These are phyloP conservation scores for Haplosporangium gracile DNA, from an alignment of 192 early-diverging fungal genomes.

Conservation along the genomic window DNA sequence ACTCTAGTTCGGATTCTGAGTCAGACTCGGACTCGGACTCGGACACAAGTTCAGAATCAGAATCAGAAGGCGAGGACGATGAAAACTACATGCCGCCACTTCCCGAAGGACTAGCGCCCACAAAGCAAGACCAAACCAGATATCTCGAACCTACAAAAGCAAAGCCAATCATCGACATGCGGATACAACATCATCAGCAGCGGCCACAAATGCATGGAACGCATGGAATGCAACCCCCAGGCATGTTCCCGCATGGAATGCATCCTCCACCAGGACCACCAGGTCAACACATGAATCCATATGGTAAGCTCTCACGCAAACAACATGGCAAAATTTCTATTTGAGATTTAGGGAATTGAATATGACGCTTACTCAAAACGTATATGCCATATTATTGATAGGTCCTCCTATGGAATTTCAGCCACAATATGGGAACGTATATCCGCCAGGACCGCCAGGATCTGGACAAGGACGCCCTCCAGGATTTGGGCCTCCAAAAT, in stretches of 20 bases:
- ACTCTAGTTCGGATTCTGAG: conserved; percentile 24
- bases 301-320: conserved; percentile 8
- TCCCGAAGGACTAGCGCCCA: conserved; percentile 37
- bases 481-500: conserved; percentile 18
- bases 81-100: conserved; percentile 44
- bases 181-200: conserved; percentile 22
- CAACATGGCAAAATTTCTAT: neutral
- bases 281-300: conserved; percentile 15
- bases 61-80: conserved; percentile 32
- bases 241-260: conserved; percentile 34
- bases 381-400: neutral
- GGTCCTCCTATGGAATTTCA: conserved; percentile 27
- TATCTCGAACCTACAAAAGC: conserved; percentile 29
- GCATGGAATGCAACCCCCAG: conserved; percentile 11
- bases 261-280: conserved; percentile 17
- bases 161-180: conserved; percentile 11
- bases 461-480: conserved; percentile 19
- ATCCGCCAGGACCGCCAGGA: conserved; percentile 26
- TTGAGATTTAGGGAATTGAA: neutral
- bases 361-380: neutral
- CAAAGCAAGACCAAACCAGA: conserved; percentile 26
- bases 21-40: conserved; percentile 37
- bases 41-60: conserved; percentile 31
- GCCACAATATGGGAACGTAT: conserved; percentile 23
- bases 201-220: conserved; percentile 7